A percentile compares a stretch with the other conserved stretches of the same genome.
Conservation (phyloP, 148 eudicot genomes). For the Diospyros lotus region DNA sequence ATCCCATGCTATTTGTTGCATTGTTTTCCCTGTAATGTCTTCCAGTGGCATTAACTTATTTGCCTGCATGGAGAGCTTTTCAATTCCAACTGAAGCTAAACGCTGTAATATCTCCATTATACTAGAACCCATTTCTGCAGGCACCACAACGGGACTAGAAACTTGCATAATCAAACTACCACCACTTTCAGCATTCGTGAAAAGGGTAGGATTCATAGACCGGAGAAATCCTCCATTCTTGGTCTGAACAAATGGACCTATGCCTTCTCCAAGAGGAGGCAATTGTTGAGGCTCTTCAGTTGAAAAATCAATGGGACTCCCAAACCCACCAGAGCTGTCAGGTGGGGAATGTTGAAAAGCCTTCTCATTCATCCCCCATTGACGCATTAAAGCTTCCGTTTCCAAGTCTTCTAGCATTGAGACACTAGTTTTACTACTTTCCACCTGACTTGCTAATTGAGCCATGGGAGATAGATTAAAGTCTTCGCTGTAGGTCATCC, state of each 20-base stretch:
- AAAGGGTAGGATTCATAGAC: slow-evolving; percentile 69
- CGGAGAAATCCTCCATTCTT: slow-evolving; percentile 80
- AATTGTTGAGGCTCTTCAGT: slow-evolving; percentile 50
- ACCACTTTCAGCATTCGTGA: slow-evolving; percentile 54
- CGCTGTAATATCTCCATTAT: slow-evolving; percentile 72
- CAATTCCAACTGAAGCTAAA: slow-evolving; percentile 69
- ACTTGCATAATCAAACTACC: slow-evolving; percentile 83
- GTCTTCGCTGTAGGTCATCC: slow-evolving; percentile 23
- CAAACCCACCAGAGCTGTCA: slow-evolving; percentile 55
- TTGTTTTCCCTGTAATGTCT: slow-evolving; percentile 72
- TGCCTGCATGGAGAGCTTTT: slow-evolving; percentile 61
- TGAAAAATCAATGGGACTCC: slow-evolving; percentile 64
- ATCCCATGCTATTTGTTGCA: slow-evolving; percentile 73
- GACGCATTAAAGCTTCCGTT: slow-evolving; percentile 77
- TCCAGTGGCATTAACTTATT: slow-evolving; percentile 74
- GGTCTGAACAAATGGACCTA: slow-evolving; percentile 59
- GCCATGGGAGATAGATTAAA: slow-evolving; percentile 21
- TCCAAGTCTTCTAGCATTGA: slow-evolving; percentile 65
- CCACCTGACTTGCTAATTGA: slow-evolving; percentile 23
- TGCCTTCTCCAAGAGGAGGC: slow-evolving; percentile 83
- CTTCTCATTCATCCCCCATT: slow-evolving; percentile 80
- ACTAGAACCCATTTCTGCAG: slow-evolving; percentile 77
- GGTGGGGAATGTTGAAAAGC: slow-evolving; percentile 52
- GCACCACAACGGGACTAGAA: slow-evolving; percentile 79
- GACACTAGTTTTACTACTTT: slow-evolving; percentile 45